phyloP scores from a whole-genome alignment of 352 stramenopile genomes.

The Phytophthora constricta region DNA sequence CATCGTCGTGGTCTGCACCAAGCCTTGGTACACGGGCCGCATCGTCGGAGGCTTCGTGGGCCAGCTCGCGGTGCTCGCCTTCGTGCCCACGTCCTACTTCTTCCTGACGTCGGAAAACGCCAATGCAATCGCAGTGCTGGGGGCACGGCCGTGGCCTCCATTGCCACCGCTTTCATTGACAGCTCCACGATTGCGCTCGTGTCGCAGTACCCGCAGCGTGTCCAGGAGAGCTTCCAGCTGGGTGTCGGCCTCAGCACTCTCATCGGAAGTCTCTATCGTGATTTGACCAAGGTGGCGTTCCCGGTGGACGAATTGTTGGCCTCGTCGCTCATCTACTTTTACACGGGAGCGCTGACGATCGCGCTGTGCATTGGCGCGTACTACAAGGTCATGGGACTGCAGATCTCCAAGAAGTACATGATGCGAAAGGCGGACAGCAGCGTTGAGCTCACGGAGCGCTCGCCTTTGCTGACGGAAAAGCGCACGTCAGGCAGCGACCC shows the following conservation, averaged over 20 bases:
- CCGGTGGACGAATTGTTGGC: slow-evolving; percentile 58
- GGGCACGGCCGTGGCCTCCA: slow-evolving; percentile 68
- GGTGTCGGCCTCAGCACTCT: slow-evolving; percentile 83
- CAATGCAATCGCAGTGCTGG: slow-evolving; percentile 70
- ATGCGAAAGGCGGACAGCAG: slow-evolving; percentile 35
- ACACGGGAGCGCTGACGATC: slow-evolving; percentile 81
- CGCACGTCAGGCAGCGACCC: slow-evolving; percentile 32
- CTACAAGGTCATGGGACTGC: slow-evolving; percentile 63
- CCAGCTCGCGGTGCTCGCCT: slow-evolving; percentile 72
- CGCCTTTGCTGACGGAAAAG: slow-evolving; percentile 45
- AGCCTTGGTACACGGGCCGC: slow-evolving; percentile 71
- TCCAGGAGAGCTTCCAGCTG: slow-evolving; percentile 86
- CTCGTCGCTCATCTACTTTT: slow-evolving; percentile 87
- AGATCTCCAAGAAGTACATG: slow-evolving; percentile 66
- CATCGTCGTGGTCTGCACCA: slow-evolving; percentile 67
- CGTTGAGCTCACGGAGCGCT: slow-evolving; percentile 67
- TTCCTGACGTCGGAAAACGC: slow-evolving; percentile 71
- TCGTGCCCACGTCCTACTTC: slow-evolving; percentile 82
- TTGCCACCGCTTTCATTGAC: slow-evolving; percentile 85
- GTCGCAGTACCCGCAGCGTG: slow-evolving; percentile 76
- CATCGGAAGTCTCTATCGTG: slow-evolving; percentile 83
- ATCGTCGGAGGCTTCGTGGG: slow-evolving; percentile 84
- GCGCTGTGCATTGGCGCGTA: slow-evolving; percentile 79
- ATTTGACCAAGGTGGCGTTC: slow-evolving; percentile 86
- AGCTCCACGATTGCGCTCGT: slow-evolving; percentile 85